These are phyloP conservation scores for Fusarium mexicanum DNA, from an alignment of 2,329 filamentous ascomycete genomes.

Conservation along the genomic window DNA sequence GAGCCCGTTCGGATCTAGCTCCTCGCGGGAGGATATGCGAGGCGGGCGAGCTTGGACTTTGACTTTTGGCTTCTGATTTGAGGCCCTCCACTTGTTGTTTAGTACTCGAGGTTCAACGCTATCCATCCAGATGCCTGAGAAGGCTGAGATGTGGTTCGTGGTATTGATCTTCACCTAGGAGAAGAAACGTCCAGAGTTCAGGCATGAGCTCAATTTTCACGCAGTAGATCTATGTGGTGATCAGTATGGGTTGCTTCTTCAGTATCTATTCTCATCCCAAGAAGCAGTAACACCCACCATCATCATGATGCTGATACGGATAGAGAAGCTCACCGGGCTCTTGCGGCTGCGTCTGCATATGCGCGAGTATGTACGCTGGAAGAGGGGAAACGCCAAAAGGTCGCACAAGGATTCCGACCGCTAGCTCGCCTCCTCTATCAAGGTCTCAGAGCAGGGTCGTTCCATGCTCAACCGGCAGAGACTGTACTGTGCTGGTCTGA, in stretches of 20 bases:
- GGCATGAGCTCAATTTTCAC: constrained; percentile 6
- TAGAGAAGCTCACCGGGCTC: constrained; percentile 32
- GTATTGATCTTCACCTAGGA: not conserved
- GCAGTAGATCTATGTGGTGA: constrained; percentile 27
- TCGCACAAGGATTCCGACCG: constrained; percentile 25
- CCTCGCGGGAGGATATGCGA: constrained; percentile 32
- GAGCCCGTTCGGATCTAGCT: constrained; percentile 38
- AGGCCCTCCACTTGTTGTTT: constrained; percentile 34
- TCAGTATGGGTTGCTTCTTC: constrained; percentile 16
- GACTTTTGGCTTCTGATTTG: constrained; percentile 31
- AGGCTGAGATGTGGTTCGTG: constrained; percentile 12
- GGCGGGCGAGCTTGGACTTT: constrained; percentile 36
- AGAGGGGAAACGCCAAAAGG: constrained; percentile 34
- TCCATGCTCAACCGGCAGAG: constrained; percentile 30
- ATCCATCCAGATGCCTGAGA: constrained; percentile 13
- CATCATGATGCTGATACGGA: constrained; percentile 7
- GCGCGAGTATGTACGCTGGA: constrained; percentile 37
- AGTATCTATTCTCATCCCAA: constrained; percentile 26
- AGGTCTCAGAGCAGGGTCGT: constrained; percentile 34
- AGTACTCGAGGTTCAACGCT: constrained; percentile 17
- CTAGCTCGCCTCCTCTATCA: constrained; percentile 37
- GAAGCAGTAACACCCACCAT: constrained; percentile 32
- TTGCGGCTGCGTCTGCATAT: constrained; percentile 39
- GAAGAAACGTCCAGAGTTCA: not conserved
- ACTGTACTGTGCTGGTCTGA: constrained; percentile 37